Percentiles rank a stretch among this genome's conserved stretches.
phyloP scores from a whole-genome alignment of 768 basidiomycete species.

The Tulasnella sp. region DNA sequence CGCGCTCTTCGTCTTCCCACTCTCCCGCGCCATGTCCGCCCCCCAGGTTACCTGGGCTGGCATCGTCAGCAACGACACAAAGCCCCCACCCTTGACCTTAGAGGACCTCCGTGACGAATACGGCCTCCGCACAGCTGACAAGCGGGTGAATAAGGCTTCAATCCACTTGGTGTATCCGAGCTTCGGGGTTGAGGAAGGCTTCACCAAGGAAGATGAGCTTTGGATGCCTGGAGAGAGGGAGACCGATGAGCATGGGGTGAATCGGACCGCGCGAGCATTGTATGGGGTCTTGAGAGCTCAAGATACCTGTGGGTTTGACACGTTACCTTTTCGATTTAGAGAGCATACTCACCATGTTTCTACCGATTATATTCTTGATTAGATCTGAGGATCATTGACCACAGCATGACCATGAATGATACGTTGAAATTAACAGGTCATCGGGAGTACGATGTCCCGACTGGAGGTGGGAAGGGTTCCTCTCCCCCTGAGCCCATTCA shows the following conservation, averaged over 20 bases:
- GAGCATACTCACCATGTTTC: neutral
- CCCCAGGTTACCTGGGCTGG: slow-evolving; percentile 41
- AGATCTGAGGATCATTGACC: slow-evolving; percentile 61
- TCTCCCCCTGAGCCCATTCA: too few species aligned
- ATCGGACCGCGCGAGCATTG: slow-evolving; percentile 40
- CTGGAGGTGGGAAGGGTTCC: slow-evolving; percentile 42
- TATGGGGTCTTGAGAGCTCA: slow-evolving; percentile 36
- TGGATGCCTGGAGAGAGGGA: slow-evolving; percentile 51
- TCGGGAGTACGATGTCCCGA: slow-evolving; percentile 37
- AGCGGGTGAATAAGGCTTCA: slow-evolving; percentile 39
- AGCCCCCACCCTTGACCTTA: slow-evolving; percentile 32
- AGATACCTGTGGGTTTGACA: slow-evolving; percentile 4
- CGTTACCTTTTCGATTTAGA: neutral
- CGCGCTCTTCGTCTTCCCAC: slow-evolving; percentile 49
- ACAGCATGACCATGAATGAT: slow-evolving; percentile 49
- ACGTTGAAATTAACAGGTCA: slow-evolving; percentile 41
- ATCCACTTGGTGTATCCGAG: slow-evolving; percentile 40
- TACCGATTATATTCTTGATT: neutral
- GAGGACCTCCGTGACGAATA: slow-evolving; percentile 60
- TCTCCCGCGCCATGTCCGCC: slow-evolving; percentile 50
- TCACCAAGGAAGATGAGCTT: slow-evolving; percentile 51
- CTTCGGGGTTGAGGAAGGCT: slow-evolving; percentile 44
- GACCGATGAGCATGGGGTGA: slow-evolving; percentile 34
- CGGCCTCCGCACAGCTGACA: slow-evolving; percentile 61
- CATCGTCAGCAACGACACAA: slow-evolving; percentile 18